Evolutionary conservation across 805 yeast genomes (phyloP), one percentile per base, ranked within the genome.

Genomic region (Ogataea ganodermae): DNA sequence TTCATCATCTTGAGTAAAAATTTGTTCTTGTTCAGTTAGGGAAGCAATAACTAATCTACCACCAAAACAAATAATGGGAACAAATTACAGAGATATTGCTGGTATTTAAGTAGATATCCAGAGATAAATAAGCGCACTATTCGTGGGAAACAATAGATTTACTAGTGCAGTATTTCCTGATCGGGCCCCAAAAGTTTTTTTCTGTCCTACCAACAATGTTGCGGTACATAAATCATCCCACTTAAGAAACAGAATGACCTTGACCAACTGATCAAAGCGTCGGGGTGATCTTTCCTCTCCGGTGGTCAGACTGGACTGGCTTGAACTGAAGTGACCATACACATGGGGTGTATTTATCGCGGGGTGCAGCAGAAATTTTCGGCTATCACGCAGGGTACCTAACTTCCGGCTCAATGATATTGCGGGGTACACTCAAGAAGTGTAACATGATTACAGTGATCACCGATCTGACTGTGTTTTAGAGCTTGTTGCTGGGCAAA

Each of bases 1-100:
- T 74, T 75, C 80, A 76, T 76, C 57, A 62, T 60, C 35, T 44
- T 65, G 42, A 20, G 9, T 12, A 16, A 6, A 14, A 4, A 17
- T n/a, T 32, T n/a, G n/a, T n/a, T n/a, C n/a, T n/a, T n/a, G n/a
- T 24, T 10, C 27, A 24, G 27, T 24, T 24, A 24, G 27, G 27
- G n/a, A n/a, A n/a, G n/a, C n/a, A n/a, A n/a, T n/a, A n/a, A n/a
- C n/a, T n/a, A n/a, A n/a, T n/a, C n/a, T n/a, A n/a, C n/a, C n/a
- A n/a, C n/a, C n/a, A n/a, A n/a, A n/a, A n/a, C n/a, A n/a, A n/a
- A n/a, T n/a, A n/a, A n/a, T n/a, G n/a, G n/a, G n/a, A n/a, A n/a
- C n/a, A n/a, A n/a, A n/a, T n/a, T n/a, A n/a, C n/a, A n/a, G n/a
- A n/a, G n/a, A n/a, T n/a, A n/a, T n/a, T n/a, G 31, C 5, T 6